A percentile compares a stretch with the other conserved stretches of the same genome.
Evolutionary conservation across 768 basidiomycete genomes (phyloP).

Genomic region (Auricularia heimuer): DNA sequence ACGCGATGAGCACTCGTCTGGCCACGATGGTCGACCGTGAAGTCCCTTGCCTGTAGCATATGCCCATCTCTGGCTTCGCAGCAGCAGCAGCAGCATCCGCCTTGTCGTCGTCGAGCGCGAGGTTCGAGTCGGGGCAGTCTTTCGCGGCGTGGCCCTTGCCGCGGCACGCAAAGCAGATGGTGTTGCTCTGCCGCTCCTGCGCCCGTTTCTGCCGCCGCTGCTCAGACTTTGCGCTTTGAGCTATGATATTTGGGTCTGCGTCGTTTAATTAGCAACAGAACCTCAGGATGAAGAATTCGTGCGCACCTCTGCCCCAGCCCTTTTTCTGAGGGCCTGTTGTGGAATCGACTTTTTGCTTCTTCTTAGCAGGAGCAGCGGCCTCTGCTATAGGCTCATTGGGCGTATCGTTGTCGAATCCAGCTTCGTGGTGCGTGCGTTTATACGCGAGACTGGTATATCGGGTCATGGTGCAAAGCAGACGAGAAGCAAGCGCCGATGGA

Average conservation of each 20-base stretch:
- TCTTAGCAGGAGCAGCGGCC: constrained; percentile 30
- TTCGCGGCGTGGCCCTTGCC: constrained; percentile 73
- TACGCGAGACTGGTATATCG: constrained; percentile 64
- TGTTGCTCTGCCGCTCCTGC: constrained; percentile 42
- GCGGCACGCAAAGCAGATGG: constrained; percentile 81
- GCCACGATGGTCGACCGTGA: neutral
- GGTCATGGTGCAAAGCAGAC: constrained; percentile 39
- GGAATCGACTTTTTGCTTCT: constrained; percentile 32
- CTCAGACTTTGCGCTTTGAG: constrained; percentile 33
- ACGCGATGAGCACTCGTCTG: neutral
- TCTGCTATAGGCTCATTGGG: constrained; percentile 6
- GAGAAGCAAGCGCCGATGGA: constrained; percentile 1
- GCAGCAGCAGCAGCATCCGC: neutral
- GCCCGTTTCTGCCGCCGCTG: constrained; percentile 55
- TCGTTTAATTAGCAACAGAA: neutral
- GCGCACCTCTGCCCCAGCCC: constrained; percentile 11
- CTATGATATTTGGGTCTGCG: constrained; percentile 20
- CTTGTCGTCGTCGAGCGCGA: constrained; percentile 15
- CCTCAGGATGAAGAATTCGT: neutral
- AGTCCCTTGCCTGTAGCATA: constrained; percentile 57
- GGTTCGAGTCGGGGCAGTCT: constrained; percentile 54
- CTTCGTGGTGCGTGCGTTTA: constrained; percentile 62
- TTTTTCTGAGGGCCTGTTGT: constrained; percentile 26
- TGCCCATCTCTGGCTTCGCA: constrained; percentile 32
- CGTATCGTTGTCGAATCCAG: constrained; percentile 34